These are phyloP conservation scores for Phaeoacremonium minimum DNA, from an alignment of 2,329 filamentous ascomycete genomes.

Conservation along the genomic window DNA sequence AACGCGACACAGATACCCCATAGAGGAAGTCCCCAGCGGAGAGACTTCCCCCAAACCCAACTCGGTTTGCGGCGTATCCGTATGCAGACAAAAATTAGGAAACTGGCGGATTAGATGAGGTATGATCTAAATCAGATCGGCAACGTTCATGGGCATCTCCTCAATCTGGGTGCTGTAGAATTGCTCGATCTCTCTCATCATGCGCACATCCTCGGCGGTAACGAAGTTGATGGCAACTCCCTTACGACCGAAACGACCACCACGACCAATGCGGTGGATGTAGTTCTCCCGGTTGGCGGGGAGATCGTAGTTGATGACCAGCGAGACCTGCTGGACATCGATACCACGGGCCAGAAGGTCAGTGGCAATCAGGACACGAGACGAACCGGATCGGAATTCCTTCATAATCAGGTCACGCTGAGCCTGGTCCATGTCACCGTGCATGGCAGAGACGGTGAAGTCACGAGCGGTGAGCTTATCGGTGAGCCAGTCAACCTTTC, in stretches of 20 bases:
- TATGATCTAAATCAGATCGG: constrained; percentile 41
- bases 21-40: constrained; percentile 4
- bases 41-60: too few species aligned
- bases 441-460: constrained; percentile 98
- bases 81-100: too few species aligned
- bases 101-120: constrained; percentile 5
- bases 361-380: constrained; percentile 91
- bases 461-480: constrained; percentile 99
- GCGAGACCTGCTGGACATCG: constrained; percentile 94
- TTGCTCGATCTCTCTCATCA: constrained; percentile 87
- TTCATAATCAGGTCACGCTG: constrained; percentile 99
- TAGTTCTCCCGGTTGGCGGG: constrained; percentile 99
- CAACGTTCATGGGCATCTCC: constrained; percentile 97
- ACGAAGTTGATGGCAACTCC: constrained; percentile 99
- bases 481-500: constrained; percentile 99
- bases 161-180: constrained; percentile 83
- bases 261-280: constrained; percentile 96
- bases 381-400: constrained; percentile 95
- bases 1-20: constrained; percentile 10
- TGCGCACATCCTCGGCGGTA: constrained; percentile 95
- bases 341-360: constrained; percentile 98
- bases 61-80: too few species aligned
- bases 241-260: constrained; percentile 93
- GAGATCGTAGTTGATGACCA: constrained; percentile 99
- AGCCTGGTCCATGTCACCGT: constrained; percentile 98